These are phyloP conservation scores for Nissolia schottii DNA, from an alignment of 306 rosid genomes.

Conservation along the genomic window DNA sequence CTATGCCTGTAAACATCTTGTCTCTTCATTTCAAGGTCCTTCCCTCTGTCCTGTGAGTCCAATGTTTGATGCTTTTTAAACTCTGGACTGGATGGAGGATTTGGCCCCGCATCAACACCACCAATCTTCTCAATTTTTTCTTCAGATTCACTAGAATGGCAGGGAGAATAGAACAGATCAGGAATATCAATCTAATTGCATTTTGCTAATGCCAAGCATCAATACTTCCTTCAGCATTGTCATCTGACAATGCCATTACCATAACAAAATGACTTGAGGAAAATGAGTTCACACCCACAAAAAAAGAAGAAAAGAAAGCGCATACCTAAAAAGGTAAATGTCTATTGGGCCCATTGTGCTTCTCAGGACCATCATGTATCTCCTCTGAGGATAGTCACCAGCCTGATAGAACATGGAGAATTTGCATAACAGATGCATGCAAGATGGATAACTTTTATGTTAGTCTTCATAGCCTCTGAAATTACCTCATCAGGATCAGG, in stretches of 20 bases:
- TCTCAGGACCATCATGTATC: constrained; percentile 89
- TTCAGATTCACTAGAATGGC: constrained; percentile 78
- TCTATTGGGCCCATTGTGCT: constrained; percentile 98
- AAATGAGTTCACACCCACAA: constrained; percentile 1
- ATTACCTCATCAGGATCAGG: constrained; percentile 99
- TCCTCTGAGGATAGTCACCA: constrained; percentile 92
- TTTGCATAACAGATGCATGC: constrained; percentile 16
- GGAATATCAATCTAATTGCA: constrained; percentile 6
- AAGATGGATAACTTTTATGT: not conserved
- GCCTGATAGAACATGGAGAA: constrained; percentile 50
- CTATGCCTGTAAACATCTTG: constrained; percentile 48
- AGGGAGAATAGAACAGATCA: constrained; percentile 16
- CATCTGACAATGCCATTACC: constrained; percentile 4
- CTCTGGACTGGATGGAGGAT: constrained; percentile 59
- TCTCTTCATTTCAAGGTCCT: constrained; percentile 43
- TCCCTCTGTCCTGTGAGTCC: constrained; percentile 46
- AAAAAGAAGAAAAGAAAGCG: not conserved
- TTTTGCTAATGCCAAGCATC: constrained; percentile 15
- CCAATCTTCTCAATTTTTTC: constrained; percentile 89
- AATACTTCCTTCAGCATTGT: constrained; percentile 15
- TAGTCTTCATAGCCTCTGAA: constrained; percentile 14
- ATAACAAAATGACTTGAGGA: constrained; percentile 4
- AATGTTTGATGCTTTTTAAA: constrained; percentile 38
- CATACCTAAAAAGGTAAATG: constrained; percentile 94
- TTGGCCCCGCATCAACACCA: constrained; percentile 54